Evolutionary conservation across 495 filamentous ascomycete species (phyloP).

Genomic region (Talaromyces stipitatus): DNA sequence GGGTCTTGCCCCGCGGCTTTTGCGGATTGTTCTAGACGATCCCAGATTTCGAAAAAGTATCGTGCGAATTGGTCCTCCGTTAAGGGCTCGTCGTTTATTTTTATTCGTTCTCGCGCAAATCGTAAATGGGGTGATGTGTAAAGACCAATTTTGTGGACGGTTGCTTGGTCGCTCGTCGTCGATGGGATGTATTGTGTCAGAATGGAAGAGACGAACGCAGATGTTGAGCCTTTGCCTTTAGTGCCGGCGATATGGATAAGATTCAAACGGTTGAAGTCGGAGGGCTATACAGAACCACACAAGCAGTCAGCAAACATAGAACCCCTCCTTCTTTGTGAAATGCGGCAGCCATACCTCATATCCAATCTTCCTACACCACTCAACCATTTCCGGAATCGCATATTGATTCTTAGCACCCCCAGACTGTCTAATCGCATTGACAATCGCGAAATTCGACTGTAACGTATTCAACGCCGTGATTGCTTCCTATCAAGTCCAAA

Average conservation of each 20-base stretch:
- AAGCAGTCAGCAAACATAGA: neutral
- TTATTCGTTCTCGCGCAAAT: conserved; percentile 80
- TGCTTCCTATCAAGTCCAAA: conserved; percentile 49
- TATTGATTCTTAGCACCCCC: conserved; percentile 58
- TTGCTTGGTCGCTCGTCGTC: conserved; percentile 22
- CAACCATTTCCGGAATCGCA: conserved; percentile 67
- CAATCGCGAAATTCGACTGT: conserved; percentile 74
- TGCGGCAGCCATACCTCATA: conserved; percentile 53
- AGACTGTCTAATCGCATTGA: conserved; percentile 60
- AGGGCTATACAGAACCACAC: conserved; percentile 40
- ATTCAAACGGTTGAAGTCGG: conserved; percentile 68
- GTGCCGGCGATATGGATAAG: conserved; percentile 82
- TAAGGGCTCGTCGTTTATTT: conserved; percentile 69
- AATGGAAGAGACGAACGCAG: conserved; percentile 47
- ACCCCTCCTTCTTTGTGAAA: neutral
- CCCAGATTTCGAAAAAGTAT: conserved; percentile 89
- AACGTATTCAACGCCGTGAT: conserved; percentile 81
- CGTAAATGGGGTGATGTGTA: conserved; percentile 87
- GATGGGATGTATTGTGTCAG: conserved; percentile 46
- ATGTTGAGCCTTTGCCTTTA: conserved; percentile 75
- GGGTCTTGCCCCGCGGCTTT: conserved; percentile 36
- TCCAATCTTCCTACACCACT: conserved; percentile 69
- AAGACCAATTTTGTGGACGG: conserved; percentile 59
- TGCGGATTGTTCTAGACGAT: conserved; percentile 56
- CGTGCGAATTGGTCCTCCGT: conserved; percentile 68